phyloP scores from a whole-genome alignment of 345 rosid species.

The Trapa incisa region DNA sequence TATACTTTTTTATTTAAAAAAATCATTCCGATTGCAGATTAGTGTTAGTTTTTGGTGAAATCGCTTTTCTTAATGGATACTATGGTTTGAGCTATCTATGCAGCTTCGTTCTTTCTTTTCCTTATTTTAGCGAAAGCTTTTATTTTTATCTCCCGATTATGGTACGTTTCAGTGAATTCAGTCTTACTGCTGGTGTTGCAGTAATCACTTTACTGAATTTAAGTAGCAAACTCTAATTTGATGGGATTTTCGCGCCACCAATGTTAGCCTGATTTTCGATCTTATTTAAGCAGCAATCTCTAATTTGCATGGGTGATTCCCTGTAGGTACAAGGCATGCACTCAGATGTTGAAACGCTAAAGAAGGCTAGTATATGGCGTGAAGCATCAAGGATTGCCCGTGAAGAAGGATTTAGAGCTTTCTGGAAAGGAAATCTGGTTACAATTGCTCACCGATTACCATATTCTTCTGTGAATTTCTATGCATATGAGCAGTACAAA shows the following conservation, averaged over 20 bases:
- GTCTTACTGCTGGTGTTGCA: no score
- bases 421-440: slow-evolving; percentile 95
- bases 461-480: slow-evolving; percentile 83
- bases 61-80: no score
- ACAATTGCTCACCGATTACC: slow-evolving; percentile 92
- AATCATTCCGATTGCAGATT: neutral
- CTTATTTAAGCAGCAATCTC: no score
- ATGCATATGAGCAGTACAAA: slow-evolving; percentile 77
- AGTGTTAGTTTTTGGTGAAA: neutral
- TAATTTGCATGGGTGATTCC: neutral
- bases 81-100: no score
- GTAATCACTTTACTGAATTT: no score
- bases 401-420: slow-evolving; percentile 89
- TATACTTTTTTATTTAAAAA: neutral
- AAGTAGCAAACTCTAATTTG: neutral
- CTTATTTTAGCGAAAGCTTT: no score
- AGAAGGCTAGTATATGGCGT: slow-evolving; percentile 61
- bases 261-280: neutral
- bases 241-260: neutral
- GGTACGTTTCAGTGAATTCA: no score
- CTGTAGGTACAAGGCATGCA: slow-evolving; percentile 92
- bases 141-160: no score
- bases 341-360: slow-evolving; percentile 45
- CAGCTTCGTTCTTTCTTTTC: no score
- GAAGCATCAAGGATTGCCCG: slow-evolving; percentile 69